Percentiles rank a stretch among this genome's conserved stretches.
phyloP scores from a whole-genome alignment of 1,284 basidiomycete species.

The Ceratobasidium sp. region DNA sequence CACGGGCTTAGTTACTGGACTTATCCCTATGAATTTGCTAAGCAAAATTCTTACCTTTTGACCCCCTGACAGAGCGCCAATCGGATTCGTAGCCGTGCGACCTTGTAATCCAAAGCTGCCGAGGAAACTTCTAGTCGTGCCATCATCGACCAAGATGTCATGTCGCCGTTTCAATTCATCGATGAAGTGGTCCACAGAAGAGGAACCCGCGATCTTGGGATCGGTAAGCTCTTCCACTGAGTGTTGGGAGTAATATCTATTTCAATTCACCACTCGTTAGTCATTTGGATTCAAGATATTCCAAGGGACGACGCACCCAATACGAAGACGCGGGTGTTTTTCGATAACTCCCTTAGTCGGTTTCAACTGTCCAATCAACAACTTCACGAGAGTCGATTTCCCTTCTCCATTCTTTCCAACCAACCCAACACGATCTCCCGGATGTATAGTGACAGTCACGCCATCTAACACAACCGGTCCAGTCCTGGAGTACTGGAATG shows the following conservation, averaged over 20 bases:
- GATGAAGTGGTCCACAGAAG: conserved; percentile 62
- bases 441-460: conserved; percentile 70
- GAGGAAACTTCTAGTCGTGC: conserved; percentile 63
- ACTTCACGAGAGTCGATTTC: conserved; percentile 68
- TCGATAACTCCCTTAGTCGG: conserved; percentile 68
- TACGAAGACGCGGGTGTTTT: conserved; percentile 69
- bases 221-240: conserved; percentile 66
- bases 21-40: conserved; percentile 46
- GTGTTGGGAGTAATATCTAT: conserved; percentile 66
- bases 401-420: conserved; percentile 70
- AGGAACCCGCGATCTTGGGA: conserved; percentile 54
- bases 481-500: conserved; percentile 60
- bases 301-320: conserved; percentile 59
- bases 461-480: conserved; percentile 63
- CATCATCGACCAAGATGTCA: conserved; percentile 58
- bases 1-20: background rate
- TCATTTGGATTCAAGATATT: conserved; percentile 54
- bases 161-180: conserved; percentile 54
- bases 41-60: conserved; percentile 64
- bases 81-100: conserved; percentile 62
- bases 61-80: conserved; percentile 68
- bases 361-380: conserved; percentile 66
- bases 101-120: conserved; percentile 68
- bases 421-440: conserved; percentile 69
- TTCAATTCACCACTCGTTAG: conserved; percentile 45